These are phyloP conservation scores for Vitis cinerea DNA, from an alignment of 164 flowering plant species.

Conservation along the genomic window DNA sequence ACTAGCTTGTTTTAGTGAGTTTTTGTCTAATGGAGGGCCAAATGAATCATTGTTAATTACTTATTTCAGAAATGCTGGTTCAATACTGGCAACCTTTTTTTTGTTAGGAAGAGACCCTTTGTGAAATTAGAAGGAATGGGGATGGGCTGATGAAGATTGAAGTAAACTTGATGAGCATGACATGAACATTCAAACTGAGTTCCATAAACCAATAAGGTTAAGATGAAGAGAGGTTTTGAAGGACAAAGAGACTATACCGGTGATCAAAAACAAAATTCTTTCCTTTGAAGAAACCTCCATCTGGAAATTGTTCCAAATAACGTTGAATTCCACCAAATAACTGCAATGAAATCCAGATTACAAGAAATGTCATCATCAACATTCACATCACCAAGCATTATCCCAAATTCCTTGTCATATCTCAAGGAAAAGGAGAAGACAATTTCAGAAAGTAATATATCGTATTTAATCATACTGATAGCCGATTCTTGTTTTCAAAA, in stretches of 20 bases:
- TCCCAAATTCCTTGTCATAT: background rate
- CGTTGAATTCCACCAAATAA: conserved; percentile 95
- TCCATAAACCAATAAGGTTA: background rate
- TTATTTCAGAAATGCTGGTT: too few relatives aligned
- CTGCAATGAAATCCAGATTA: conserved; percentile 40
- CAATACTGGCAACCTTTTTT: too few relatives aligned
- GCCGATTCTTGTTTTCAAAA: too few relatives aligned
- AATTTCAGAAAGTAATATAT: too few relatives aligned
- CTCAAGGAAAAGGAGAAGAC: background rate
- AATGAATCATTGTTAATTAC: too few relatives aligned
- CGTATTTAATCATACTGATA: too few relatives aligned
- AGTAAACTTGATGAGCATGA: background rate
- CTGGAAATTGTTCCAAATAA: conserved; percentile 87
- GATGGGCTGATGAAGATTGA: background rate
- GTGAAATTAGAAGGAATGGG: too few relatives aligned
- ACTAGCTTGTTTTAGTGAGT: too few relatives aligned
- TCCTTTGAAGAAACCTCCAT: conserved; percentile 93
- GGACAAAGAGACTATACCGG: conserved; percentile 45
- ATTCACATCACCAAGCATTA: background rate
- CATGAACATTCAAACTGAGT: background rate
- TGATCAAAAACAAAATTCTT: conserved; percentile 98
- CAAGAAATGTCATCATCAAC: background rate
- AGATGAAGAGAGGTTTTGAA: background rate
- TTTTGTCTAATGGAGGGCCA: too few relatives aligned
- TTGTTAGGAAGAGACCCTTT: too few relatives aligned